phyloP scores from a whole-genome alignment of 2,329 filamentous ascomycete species.

The Trichoderma polysporum region DNA sequence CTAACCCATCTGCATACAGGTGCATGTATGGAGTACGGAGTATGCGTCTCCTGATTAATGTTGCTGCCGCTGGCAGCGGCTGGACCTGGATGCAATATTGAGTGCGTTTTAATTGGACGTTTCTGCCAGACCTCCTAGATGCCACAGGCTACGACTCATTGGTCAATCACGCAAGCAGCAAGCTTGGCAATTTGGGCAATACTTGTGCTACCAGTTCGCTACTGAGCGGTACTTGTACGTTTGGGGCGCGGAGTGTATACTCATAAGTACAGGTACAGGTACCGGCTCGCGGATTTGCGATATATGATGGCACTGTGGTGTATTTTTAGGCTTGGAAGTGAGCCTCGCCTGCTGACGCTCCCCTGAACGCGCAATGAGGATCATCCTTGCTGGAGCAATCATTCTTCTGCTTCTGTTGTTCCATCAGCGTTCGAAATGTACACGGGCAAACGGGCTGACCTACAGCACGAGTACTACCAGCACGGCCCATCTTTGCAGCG shows the following conservation, averaged over 20 bases:
- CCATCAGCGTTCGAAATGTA: constrained; percentile 12
- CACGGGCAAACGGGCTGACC: constrained; percentile 5
- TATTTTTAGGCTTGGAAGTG: constrained; percentile 8
- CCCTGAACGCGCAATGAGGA: constrained; percentile 1
- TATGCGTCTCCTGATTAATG: constrained; percentile 4
- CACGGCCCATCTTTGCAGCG: background rate
- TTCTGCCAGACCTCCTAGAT: background rate
- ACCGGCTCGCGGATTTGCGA: background rate
- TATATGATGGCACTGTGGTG: background rate
- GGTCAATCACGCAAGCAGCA: background rate
- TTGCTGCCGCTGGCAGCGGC: background rate
- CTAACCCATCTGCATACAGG: background rate
- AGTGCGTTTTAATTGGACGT: background rate
- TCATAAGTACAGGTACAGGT: background rate
- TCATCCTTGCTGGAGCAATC: background rate
- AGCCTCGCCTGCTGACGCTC: constrained; percentile 16
- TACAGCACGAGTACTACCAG: background rate
- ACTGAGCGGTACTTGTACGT: background rate
- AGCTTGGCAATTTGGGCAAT: background rate
- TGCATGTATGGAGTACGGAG: background rate
- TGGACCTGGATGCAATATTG: background rate
- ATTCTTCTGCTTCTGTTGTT: background rate
- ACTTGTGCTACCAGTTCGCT: no score
- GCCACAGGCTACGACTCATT: background rate
- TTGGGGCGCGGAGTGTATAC: background rate